Evolutionary conservation across 495 filamentous ascomycete species (phyloP).

Genomic region (Lophiostoma macrostomum): DNA sequence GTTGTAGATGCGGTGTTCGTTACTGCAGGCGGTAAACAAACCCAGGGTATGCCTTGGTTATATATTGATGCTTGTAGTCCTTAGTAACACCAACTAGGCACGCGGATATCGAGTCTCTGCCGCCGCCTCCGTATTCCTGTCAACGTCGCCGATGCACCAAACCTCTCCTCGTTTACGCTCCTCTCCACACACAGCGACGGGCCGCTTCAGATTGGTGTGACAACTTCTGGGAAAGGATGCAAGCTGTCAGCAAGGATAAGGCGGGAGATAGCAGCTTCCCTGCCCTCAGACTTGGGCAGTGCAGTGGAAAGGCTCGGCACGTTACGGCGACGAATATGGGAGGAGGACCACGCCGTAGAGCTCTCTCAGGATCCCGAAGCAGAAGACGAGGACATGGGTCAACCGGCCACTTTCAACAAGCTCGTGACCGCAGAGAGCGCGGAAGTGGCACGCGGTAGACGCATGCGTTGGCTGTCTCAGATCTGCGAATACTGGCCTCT

Average conservation of each 20-base stretch:
- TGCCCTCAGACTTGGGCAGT: conserved; percentile 77
- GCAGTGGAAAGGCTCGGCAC: conserved; percentile 77
- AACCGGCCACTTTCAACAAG: conserved; percentile 81
- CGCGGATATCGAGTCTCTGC: conserved; percentile 73
- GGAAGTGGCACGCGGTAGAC: conserved; percentile 70
- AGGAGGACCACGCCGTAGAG: conserved; percentile 65
- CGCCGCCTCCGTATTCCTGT: conserved; percentile 78
- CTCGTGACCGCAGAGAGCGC: conserved; percentile 69
- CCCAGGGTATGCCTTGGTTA: conserved; percentile 47
- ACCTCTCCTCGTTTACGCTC: conserved; percentile 85
- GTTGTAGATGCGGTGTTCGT: conserved; percentile 94
- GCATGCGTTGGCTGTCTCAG: conserved; percentile 90
- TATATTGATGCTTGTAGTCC: background rate
- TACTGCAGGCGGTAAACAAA: conserved; percentile 57
- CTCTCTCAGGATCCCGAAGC: conserved; percentile 49
- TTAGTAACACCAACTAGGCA: conserved; percentile 42
- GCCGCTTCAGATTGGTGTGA: conserved; percentile 91
- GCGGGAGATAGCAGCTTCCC: conserved; percentile 74
- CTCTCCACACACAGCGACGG: conserved; percentile 86
- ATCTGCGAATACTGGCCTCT: conserved; percentile 99
- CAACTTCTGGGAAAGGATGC: conserved; percentile 92
- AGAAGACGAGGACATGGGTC: conserved; percentile 84
- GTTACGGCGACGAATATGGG: conserved; percentile 72
- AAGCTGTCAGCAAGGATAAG: conserved; percentile 90
- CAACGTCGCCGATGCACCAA: conserved; percentile 85